phyloP scores from a whole-genome alignment of 2,329 filamentous ascomycete genomes.

The Exutisphaerella laricina region DNA sequence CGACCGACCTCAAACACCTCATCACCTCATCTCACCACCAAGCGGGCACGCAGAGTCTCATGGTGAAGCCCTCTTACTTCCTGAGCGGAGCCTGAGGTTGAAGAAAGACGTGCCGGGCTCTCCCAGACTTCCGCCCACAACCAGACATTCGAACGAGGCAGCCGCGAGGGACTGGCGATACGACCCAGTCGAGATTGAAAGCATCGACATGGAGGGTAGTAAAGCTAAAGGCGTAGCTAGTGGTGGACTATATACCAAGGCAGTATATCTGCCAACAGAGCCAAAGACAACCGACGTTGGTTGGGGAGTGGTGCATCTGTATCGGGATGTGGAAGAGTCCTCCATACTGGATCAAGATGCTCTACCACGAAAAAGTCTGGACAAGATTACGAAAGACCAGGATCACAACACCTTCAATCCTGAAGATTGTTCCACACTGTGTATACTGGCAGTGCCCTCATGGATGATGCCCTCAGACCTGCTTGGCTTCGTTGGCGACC shows the following conservation, averaged over 20 bases:
- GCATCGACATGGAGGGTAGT: conserved; percentile 63
- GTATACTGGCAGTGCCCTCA: conserved; percentile 88
- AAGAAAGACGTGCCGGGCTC: conserved; percentile 32
- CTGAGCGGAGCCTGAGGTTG: conserved; percentile 34
- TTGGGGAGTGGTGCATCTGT: conserved; percentile 92
- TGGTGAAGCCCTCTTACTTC: conserved; percentile 33
- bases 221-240: conserved; percentile 35
- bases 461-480: conserved; percentile 91
- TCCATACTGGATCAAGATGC: conserved; percentile 51
- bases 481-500: conserved; percentile 82
- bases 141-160: conserved; percentile 41
- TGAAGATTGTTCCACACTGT: conserved; percentile 79
- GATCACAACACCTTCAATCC: conserved; percentile 35
- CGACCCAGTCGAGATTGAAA: conserved; percentile 70
- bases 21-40: conserved; percentile 12
- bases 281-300: conserved; percentile 70
- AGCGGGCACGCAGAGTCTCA: conserved; percentile 26
- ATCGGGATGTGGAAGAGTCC: conserved; percentile 75
- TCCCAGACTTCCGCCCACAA: conserved; percentile 30
- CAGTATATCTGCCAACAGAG: conserved; percentile 66
- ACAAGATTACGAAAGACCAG: conserved; percentile 6
- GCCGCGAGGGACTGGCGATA: conserved; percentile 72
- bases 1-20: conserved; percentile 14
- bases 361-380: conserved; percentile 34
- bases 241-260: conserved; percentile 69